Base-by-base conservation (phyloP, 1,139 yeast species). In the Debaryomyces robertsiae region DNA sequence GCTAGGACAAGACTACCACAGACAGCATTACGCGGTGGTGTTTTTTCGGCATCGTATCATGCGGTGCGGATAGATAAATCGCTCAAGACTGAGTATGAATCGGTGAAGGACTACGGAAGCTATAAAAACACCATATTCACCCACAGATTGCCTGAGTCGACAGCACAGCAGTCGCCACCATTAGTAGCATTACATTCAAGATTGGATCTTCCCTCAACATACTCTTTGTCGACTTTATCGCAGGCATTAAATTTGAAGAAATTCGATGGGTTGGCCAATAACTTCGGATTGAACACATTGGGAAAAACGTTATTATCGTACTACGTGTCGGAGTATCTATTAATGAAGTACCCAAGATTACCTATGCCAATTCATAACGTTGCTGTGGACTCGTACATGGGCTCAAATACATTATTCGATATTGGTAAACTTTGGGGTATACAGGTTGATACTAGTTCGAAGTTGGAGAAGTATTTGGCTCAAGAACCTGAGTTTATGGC, bases 391-490 rank as follows among this genome's bases (percentile, higher is more conserved):
- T 74, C 94, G 5, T 85, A 80, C 57, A 74, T 84, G 62, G 87
- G 93, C 2, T 76, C 79, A 30, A 74, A 72, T 13, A 74, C 90
- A 0, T 69, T 93, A 46, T 68, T 78, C 32, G 76, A 75, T 36
- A 67, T 90, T 30, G 96, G 91, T 23, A 74, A 70, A 54, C 57
- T 68, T 24, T 93, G 98, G 98, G 98, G 98, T 63, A 82, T 93
- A 40, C 93, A 88, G 63, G 73, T 75, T 25, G 97, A 90, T 59
- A 65, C 69, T 16, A 66, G 81, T 9, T 68, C 87, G 18, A 75
- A 83, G 35, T 67, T 89, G 49, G 83, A 84, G 42, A 78, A 89
- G 54, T 81, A 76, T 53, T 69, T 91, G 53, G 75, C 84, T 27
- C 79, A 82, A 46, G 94, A 85, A 60, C 79, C 88, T 14, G 81